Evolutionary conservation across 1,139 yeast species (phyloP).

Genomic region (Lodderomyces parapsilosis): DNA sequence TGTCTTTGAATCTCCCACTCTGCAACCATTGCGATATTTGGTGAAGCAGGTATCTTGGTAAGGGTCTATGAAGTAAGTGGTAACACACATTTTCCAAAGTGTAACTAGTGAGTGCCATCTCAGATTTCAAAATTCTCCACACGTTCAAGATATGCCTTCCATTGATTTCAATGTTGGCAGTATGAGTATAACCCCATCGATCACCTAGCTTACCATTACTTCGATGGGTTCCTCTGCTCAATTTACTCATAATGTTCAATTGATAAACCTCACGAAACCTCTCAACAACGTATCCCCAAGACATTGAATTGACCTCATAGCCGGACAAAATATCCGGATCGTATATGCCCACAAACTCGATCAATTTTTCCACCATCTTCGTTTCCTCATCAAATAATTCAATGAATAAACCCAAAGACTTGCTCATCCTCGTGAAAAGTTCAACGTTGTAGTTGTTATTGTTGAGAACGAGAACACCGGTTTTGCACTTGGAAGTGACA

Average conservation of each 20-base stretch:
- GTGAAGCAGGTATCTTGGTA: slow-evolving; percentile 60
- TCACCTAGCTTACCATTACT: slow-evolving; percentile 61
- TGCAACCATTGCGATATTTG: slow-evolving; percentile 53
- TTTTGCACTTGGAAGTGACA: slow-evolving; percentile 12
- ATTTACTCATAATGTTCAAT: slow-evolving; percentile 47
- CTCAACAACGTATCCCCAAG: slow-evolving; percentile 90
- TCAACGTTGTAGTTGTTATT: slow-evolving; percentile 4
- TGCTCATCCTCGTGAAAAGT: slow-evolving; percentile 6
- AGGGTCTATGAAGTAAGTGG: slow-evolving; percentile 61
- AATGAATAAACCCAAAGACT: slow-evolving; percentile 17
- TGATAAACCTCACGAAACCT: slow-evolving; percentile 50
- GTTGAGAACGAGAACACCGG: slow-evolving; percentile 19
- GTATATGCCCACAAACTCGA: slow-evolving; percentile 53
- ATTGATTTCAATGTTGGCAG: slow-evolving; percentile 62
- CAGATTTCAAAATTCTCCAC: slow-evolving; percentile 75
- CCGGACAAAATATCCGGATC: slow-evolving; percentile 93
- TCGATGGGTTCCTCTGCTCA: slow-evolving; percentile 46
- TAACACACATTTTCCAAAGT: slow-evolving; percentile 75
- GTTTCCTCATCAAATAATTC: slow-evolving; percentile 49
- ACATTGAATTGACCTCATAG: slow-evolving; percentile 71
- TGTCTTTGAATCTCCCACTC: slow-evolving; percentile 22
- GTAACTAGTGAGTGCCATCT: slow-evolving; percentile 62
- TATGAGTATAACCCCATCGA: slow-evolving; percentile 80
- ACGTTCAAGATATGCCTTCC: slow-evolving; percentile 84
- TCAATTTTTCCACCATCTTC: slow-evolving; percentile 54